Base-by-base conservation (phyloP, 1,284 basidiomycete species). In the Puccinia coronata region DNA sequence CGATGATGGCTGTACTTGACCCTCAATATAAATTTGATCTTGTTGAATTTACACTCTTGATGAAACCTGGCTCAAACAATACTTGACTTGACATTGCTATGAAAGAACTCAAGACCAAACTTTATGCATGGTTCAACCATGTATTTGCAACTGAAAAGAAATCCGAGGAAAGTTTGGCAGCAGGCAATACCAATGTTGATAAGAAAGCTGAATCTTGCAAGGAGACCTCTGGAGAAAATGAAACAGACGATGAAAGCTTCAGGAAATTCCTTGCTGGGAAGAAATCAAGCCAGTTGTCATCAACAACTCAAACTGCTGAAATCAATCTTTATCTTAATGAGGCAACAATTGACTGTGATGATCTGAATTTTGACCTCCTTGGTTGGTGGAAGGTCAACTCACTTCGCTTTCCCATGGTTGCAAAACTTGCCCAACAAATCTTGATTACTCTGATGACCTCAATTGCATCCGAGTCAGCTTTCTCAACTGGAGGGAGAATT, bases 71-170 rank as follows among this genome's bases (percentile, higher is more conserved):
- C 57, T 36, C 25, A 61, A 61, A 31, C 16, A 18, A 61, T 2
- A 5, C 5, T 31, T 5, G 14, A 31, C 34, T 20, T 28, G 12
- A 61, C 12, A 28, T 36, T 12, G 34, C 6, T 5, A 28, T 61
- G 8, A 36, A 28, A 31, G 11, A 61, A 36, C 28, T 31, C 12
- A 61, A 57, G 28, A 57, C 23, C 55, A 57, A 57, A 57, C 28
- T 57, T n/a, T 57, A 23, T 57, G 55, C 20, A 57, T 57, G 55
- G 55, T 57, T 11, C 55, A 57, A 57, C 55, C 20, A 31, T 9
- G n/a, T 57, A n/a, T 57, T 57, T 23, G 55, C 55, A 23, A 57
- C 28, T 57, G 23, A 57, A 57, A 57, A 57, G 28, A 57, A 57
- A 57, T 6, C 20, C 9, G 28, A 57, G 20, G 6, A 47, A 47